A percentile compares a stretch with the other conserved stretches of the same genome.
phyloP scores from a whole-genome alignment of 2,329 filamentous ascomycete genomes.

The Venturia pyrina region DNA sequence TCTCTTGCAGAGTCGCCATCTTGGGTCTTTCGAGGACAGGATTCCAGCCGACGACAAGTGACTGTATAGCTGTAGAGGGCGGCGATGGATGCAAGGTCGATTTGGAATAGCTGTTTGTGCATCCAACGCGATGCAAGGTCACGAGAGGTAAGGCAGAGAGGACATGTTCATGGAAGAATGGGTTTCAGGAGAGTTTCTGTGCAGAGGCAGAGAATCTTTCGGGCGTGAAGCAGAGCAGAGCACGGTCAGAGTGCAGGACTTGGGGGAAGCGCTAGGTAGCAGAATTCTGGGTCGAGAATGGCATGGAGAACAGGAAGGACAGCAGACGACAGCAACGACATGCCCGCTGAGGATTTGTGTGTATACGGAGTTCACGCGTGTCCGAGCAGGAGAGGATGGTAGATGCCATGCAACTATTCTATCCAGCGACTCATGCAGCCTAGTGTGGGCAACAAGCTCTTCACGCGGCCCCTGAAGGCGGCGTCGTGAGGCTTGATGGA shows the following conservation, averaged over 20 bases:
- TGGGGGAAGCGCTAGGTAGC: neutral
- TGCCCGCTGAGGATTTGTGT: neutral
- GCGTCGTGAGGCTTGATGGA: neutral
- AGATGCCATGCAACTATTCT: neutral
- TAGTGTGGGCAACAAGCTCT: neutral
- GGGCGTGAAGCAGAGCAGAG: neutral
- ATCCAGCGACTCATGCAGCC: neutral
- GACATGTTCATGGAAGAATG: neutral
- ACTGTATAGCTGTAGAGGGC: neutral
- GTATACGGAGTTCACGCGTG: neutral
- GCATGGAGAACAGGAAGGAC: neutral
- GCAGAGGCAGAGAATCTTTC: neutral
- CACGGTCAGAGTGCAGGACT: neutral
- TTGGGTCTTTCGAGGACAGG: neutral
- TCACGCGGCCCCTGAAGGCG: neutral
- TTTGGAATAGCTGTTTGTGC: neutral
- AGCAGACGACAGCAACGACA: neutral
- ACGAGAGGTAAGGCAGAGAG: neutral
- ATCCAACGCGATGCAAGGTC: constrained; percentile 4
- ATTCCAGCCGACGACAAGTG: neutral
- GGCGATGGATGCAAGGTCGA: neutral
- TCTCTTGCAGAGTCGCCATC: neutral
- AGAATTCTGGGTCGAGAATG: neutral
- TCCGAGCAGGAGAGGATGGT: neutral
- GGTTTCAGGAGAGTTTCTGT: neutral